A percentile compares a stretch with the other conserved stretches of the same genome.
These are phyloP conservation scores for Silene noctiflora DNA, from an alignment of 179 eudicot species.

Conservation along the genomic window DNA sequence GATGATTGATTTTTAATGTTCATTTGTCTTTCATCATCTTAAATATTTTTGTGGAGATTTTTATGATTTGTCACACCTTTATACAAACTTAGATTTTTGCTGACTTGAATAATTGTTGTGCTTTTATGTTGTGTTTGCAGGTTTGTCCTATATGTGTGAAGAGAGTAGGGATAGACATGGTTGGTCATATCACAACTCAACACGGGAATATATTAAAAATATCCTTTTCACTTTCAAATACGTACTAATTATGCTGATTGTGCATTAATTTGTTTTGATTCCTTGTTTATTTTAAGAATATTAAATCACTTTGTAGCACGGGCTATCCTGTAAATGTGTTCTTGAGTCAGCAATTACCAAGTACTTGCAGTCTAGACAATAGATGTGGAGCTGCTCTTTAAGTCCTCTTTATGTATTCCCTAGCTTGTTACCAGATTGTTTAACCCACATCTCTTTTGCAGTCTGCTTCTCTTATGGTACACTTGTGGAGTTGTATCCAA, in stretches of 20 bases:
- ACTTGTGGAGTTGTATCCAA: not conserved
- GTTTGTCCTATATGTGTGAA: slow-evolving; percentile 74
- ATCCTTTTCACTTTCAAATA: slow-evolving; percentile 54
- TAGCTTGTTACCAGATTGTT: too few relatives aligned
- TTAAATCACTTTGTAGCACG: not conserved
- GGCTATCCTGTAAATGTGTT: not conserved
- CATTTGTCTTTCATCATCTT: not conserved
- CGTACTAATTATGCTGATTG: not conserved
- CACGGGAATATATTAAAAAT: slow-evolving; percentile 70
- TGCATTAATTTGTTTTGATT: too few relatives aligned
- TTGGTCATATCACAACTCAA: slow-evolving; percentile 67
- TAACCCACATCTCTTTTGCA: too few relatives aligned
- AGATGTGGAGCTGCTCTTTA: too few relatives aligned
- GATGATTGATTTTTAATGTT: not conserved
- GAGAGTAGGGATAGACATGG: slow-evolving; percentile 67
- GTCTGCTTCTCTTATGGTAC: too few relatives aligned
- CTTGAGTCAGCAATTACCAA: not conserved
- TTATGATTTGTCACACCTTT: not conserved
- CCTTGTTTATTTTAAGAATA: not conserved
- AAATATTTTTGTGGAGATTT: not conserved
- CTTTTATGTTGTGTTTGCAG: slow-evolving; percentile 37
- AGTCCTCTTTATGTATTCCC: too few relatives aligned
- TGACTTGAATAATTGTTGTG: not conserved
- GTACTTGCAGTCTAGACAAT: not conserved
- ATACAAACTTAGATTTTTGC: not conserved